Conservation (phyloP, 2,329 filamentous ascomycete species). For the Trichoderma atrobrunneum region DNA sequence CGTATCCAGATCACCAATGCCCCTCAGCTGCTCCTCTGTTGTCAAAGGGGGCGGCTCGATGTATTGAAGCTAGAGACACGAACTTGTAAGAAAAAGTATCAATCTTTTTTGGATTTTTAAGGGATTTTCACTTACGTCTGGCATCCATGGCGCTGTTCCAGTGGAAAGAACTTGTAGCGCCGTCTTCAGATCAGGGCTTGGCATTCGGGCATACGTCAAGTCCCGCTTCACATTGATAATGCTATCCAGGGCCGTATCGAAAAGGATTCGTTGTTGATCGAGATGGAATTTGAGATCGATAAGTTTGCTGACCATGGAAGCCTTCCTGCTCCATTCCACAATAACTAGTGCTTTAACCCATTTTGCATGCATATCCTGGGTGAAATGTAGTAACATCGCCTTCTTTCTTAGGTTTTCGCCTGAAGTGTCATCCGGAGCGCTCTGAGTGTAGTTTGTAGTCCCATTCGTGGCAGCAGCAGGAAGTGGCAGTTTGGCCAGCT, state of each 20-base stretch:
- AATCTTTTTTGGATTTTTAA: conserved; percentile 31
- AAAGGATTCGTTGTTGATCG: conserved; percentile 58
- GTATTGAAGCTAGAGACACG: conserved; percentile 62
- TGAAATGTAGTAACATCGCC: conserved; percentile 68
- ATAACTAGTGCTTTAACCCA: conserved; percentile 94
- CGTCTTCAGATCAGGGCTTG: conserved; percentile 87
- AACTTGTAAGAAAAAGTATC: background rate
- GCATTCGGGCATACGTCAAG: conserved; percentile 70
- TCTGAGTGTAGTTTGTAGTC: conserved; percentile 36
- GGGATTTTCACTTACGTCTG: conserved; percentile 57
- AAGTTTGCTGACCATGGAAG: conserved; percentile 75
- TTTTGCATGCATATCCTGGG: conserved; percentile 74
- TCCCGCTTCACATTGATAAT: conserved; percentile 72
- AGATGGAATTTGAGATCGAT: conserved; percentile 84
- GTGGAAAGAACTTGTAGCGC: conserved; percentile 81
- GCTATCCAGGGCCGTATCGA: conserved; percentile 57
- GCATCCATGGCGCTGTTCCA: conserved; percentile 73
- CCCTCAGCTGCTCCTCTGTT: conserved; percentile 67
- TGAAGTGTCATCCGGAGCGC: conserved; percentile 54
- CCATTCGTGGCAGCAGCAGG: conserved; percentile 51
- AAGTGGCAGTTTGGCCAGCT: conserved; percentile 66
- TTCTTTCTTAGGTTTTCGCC: conserved; percentile 74
- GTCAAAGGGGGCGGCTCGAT: conserved; percentile 70
- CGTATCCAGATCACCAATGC: conserved; percentile 79
- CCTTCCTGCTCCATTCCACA: conserved; percentile 81